phyloP scores from a whole-genome alignment of 768 basidiomycete species.

The Mycena amicta region DNA sequence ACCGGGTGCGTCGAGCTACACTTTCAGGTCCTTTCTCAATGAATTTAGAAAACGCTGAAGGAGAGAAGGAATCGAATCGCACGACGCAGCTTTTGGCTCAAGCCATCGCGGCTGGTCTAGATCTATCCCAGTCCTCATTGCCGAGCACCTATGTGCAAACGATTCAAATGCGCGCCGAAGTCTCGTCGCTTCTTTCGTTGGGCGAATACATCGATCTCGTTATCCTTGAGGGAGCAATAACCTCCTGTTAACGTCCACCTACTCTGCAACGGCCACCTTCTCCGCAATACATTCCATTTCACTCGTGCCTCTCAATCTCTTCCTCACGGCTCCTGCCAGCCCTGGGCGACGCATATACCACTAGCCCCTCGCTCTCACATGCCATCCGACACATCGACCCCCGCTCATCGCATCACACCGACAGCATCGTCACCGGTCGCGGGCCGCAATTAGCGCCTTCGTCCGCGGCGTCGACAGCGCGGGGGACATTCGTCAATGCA shows the following conservation, averaged over 20 bases:
- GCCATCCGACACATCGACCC: conserved; percentile 91
- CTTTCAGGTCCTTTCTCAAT: neutral
- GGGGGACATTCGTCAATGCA: conserved; percentile 92
- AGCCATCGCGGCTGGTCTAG: conserved; percentile 82
- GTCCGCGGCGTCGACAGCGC: conserved; percentile 95
- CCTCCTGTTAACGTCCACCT: conserved; percentile 73
- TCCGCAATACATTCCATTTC: conserved; percentile 47
- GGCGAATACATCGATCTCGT: too few relatives aligned
- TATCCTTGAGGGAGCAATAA: conserved; percentile 91
- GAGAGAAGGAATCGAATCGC: conserved; percentile 86
- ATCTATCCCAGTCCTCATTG: too few relatives aligned
- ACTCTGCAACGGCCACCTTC: conserved; percentile 76
- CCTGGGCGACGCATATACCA: conserved; percentile 73
- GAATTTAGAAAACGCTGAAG: conserved; percentile 80
- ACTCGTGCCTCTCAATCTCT: conserved; percentile 41
- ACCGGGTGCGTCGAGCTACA: conserved; percentile 62
- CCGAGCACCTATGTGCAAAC: conserved; percentile 86
- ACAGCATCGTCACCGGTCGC: conserved; percentile 82
- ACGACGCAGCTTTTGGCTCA: conserved; percentile 77
- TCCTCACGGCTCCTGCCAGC: conserved; percentile 54
- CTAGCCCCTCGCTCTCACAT: conserved; percentile 68
- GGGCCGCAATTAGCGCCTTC: conserved; percentile 57
- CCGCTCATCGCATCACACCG: too few relatives aligned
- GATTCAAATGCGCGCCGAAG: conserved; percentile 89
- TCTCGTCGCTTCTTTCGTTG: conserved; percentile 80